Evolutionary conservation across 176 grass and related monocot genomes (phyloP), one percentile per base, ranked within the genome.

Genomic region (Avena insularis): DNA sequence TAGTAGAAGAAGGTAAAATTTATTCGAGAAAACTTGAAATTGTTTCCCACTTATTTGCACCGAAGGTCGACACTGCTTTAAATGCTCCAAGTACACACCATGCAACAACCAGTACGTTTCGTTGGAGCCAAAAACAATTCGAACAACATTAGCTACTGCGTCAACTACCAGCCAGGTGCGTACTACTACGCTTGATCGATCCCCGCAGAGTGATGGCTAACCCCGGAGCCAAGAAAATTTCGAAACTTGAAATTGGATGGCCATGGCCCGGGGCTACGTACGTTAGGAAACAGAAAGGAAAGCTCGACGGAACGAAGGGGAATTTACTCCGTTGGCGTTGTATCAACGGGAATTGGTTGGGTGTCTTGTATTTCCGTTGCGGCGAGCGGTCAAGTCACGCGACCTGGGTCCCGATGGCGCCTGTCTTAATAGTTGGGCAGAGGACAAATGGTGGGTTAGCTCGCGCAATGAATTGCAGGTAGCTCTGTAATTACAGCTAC

Each of bases 211-310:
- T 79, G 84, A 9, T 21, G 12, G 27, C 43, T 77, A 49, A 55
- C 55, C 25, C 55, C 25, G 76, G 85, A 87, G 78, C 78, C 67
- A 81, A 64, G 29, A 38, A 7, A 5, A 74, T 74, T 81, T 87
- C 11, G 20, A 81, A 62, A 81, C 70, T 63, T 6, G 68, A 62
- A 40, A 35, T 15, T 19, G 11, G 48, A 6, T 38, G 29, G 29
- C 29, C 29, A 29, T 43, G n/a, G n/a, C 8, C 47, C 3, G 47
- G 47, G 47, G 47, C 12, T 15, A 75, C 31, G 35, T 59, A 75
- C 31, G 35, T 59, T 58, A 20, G 19, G 10, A 86, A 79, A 79
- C 7, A 8, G 16, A 64, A 29, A 7, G 6, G 40, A 33, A 54
- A 17, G 10, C 14, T 68, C 0, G 75, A 47, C 15, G 3, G n/a